These are phyloP conservation scores for Pilaira anomala DNA, from an alignment of 192 early-diverging fungal genomes.

Conservation along the genomic window DNA sequence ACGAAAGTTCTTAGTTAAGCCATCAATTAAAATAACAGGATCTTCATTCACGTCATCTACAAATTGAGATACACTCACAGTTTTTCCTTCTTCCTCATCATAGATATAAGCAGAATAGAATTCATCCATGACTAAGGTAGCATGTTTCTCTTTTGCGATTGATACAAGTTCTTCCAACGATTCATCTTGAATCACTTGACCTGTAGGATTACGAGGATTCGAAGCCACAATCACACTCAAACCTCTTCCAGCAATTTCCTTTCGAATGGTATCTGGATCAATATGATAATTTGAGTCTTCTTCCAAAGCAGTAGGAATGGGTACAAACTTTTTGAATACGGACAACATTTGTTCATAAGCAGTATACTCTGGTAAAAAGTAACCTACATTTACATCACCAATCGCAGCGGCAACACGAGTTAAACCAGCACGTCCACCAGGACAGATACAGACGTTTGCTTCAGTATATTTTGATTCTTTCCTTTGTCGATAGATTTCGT, in stretches of 20 bases:
- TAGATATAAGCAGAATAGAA: constrained; percentile 59
- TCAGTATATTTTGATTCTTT: constrained; percentile 46
- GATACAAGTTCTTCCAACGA: constrained; percentile 38
- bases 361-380: constrained; percentile 52
- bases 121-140: constrained; percentile 52
- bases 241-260: constrained; percentile 47
- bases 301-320: constrained; percentile 51
- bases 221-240: constrained; percentile 46
- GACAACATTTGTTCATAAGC: constrained; percentile 46
- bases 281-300: constrained; percentile 45
- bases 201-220: constrained; percentile 55
- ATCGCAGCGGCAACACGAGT: constrained; percentile 50
- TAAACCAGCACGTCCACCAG: constrained; percentile 54
- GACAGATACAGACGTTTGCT: constrained; percentile 56
- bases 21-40: constrained; percentile 47
- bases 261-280: constrained; percentile 38
- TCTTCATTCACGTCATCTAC: constrained; percentile 52
- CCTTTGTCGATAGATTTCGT: constrained; percentile 42
- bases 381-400: constrained; percentile 52
- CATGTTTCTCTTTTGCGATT: constrained; percentile 39
- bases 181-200: constrained; percentile 45
- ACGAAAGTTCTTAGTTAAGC: constrained; percentile 50
- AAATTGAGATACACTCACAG: constrained; percentile 41
- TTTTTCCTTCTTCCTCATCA: constrained; percentile 35
- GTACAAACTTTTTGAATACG: constrained; percentile 50